phyloP scores from a whole-genome alignment of 768 basidiomycete species.

The Lentinula raphanica region DNA sequence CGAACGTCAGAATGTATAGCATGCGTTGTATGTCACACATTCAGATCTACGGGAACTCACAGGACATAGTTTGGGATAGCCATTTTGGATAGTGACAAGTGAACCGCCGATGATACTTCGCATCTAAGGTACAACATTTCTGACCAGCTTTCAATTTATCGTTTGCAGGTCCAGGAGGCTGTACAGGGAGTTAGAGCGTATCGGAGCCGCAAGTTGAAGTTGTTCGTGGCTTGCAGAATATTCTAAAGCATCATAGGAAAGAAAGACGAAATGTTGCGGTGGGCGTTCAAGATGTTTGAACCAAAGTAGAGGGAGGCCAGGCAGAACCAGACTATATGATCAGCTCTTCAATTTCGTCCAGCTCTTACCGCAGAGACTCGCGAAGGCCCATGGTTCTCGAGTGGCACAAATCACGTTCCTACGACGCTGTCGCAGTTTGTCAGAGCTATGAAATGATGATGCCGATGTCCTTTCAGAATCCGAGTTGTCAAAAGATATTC shows the following conservation, averaged over 20 bases:
- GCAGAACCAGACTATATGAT: neutral
- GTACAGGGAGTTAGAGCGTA: neutral
- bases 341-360: too few relatives aligned
- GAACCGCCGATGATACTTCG: neutral
- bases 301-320: neutral
- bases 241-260: too few relatives aligned
- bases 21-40: neutral
- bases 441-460: neutral
- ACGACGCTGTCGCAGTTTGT: neutral
- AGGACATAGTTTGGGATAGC: neutral
- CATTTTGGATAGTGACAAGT: too few relatives aligned
- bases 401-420: neutral
- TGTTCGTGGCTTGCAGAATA: too few relatives aligned
- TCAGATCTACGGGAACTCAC: neutral
- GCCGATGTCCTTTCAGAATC: neutral
- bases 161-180: neutral
- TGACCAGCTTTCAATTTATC: neutral
- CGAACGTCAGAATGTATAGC: too few relatives aligned
- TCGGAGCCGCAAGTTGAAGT: neutral
- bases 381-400: neutral
- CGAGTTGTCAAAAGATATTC: neutral
- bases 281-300: neutral
- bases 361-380: too few relatives aligned
- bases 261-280: neutral
- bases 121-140: neutral